A percentile compares a stretch with the other conserved stretches of the same genome.
phyloP scores from a whole-genome alignment of 768 basidiomycete genomes.

The Suillus hirtellus region DNA sequence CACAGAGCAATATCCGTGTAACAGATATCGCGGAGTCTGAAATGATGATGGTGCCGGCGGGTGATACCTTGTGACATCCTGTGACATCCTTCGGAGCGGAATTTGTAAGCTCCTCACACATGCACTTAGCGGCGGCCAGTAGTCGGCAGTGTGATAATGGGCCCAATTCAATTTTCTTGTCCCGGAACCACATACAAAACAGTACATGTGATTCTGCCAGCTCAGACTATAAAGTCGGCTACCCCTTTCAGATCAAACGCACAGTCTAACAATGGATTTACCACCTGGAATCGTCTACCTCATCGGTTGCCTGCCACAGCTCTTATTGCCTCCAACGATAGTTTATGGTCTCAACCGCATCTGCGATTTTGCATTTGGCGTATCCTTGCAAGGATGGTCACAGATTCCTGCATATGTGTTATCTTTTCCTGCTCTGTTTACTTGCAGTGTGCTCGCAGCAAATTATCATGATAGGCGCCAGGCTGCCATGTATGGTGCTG shows the following conservation, averaged over 20 bases:
- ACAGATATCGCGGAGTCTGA: not conserved
- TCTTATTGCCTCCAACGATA: slow-evolving; percentile 22
- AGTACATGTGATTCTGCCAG: slow-evolving; percentile 1
- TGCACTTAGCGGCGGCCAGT: not conserved
- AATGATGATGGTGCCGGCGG: not conserved
- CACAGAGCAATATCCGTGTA: too few relatives aligned
- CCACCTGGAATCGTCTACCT: slow-evolving; percentile 36
- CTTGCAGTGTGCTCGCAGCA: slow-evolving; percentile 16
- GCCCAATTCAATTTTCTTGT: not conserved
- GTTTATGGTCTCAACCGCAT: slow-evolving; percentile 19
- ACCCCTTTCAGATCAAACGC: not conserved
- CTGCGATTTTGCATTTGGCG: slow-evolving; percentile 11
- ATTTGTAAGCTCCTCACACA: not conserved
- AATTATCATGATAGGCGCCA: slow-evolving; percentile 32
- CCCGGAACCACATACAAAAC: not conserved
- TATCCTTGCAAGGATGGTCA: slow-evolving; percentile 19
- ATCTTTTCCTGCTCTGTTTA: slow-evolving; percentile 27
- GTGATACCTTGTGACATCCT: not conserved
- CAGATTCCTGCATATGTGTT: slow-evolving; percentile 18
- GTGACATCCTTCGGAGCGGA: not conserved
- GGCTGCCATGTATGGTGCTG: slow-evolving; percentile 48
- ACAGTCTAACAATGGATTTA: slow-evolving; percentile 22
- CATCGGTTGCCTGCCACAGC: slow-evolving; percentile 25
- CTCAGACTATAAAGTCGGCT: not conserved
- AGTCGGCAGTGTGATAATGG: not conserved